Conservation (phyloP, 176 grass and related monocot genomes). For the Saccharum spontaneum region DNA sequence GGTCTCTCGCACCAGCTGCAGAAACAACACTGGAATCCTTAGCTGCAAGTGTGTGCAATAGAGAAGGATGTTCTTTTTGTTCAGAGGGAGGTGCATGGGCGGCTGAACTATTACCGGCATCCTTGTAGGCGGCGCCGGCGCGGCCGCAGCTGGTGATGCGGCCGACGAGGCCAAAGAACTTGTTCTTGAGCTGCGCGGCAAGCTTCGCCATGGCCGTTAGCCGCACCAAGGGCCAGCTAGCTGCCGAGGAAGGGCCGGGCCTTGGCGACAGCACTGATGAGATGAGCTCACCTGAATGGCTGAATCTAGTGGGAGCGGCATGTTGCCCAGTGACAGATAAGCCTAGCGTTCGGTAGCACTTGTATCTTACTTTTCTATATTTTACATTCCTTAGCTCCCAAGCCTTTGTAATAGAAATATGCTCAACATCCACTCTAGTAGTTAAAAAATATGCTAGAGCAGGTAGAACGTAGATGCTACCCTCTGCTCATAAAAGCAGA, state of each 20-base stretch:
- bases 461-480: too few species aligned
- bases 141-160: conserved; percentile 44
- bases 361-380: too few species aligned
- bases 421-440: too few species aligned
- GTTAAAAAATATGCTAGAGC: too few species aligned
- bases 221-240: background rate
- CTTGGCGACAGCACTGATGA: background rate
- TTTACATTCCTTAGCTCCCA: too few species aligned
- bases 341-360: too few species aligned
- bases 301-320: background rate
- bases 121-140: conserved; percentile 11
- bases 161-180: conserved; percentile 40
- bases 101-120: background rate
- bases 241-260: background rate
- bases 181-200: conserved; percentile 44
- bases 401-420: too few species aligned
- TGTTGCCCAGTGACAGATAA: too few species aligned
- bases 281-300: background rate
- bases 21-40: background rate
- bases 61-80: background rate
- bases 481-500: too few species aligned
- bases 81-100: background rate
- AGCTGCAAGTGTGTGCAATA: background rate
- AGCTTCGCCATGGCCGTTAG: conserved; percentile 46
- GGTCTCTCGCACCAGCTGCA: background rate